Base-by-base conservation (phyloP, 176 grass and related monocot species). In the Oryza nivara region DNA sequence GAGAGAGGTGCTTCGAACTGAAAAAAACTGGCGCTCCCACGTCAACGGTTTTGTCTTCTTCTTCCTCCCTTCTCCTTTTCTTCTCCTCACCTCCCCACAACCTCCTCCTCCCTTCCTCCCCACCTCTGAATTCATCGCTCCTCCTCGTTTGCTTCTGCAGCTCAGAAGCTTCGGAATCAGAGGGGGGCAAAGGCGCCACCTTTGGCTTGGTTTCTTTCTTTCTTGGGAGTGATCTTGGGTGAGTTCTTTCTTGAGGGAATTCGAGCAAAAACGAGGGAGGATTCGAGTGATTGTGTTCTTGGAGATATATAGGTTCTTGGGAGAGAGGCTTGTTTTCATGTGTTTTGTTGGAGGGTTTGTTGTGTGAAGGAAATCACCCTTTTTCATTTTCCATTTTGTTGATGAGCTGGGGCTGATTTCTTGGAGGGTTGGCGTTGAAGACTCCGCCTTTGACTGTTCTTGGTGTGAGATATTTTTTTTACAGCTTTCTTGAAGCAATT, bases 31-130 rank as follows among this genome's bases (percentile, higher is more conserved):
- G 43, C 43, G 43, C 43, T 44, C 72, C 40, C 22, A 79, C 86
- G 92, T 94, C 92, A 94, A 94, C 86, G 89, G 76, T 80, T 79
- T 88, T 92, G 65, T 81, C 45, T 70, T 61, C 69, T 82, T 76
- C 40, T 28, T 17, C 73, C 73, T 73, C 38, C 71, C 20, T 77
- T 49, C 72, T 54, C 26, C 73, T 72, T 49, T 48, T n/a, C 60
- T 73, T 44, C 72, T 75, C 69, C 69, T 11, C 64, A 6, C 61
- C 40, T 40, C 40, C 40, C 38, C 56, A 6, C 25, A 8, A 1
- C 65, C n/a, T 74, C 41, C 49, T 4, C 34, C 34, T 70, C 36
- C 19, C 26, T 9, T 8, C 43, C 40, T 14, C 56, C n/a, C 0
- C n/a, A 63, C 2, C 58, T 63, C 58, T 85, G 23, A 85, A 78